These are phyloP conservation scores for Tinospora cordifolia DNA, from an alignment of 164 flowering plant genomes.

Conservation along the genomic window DNA sequence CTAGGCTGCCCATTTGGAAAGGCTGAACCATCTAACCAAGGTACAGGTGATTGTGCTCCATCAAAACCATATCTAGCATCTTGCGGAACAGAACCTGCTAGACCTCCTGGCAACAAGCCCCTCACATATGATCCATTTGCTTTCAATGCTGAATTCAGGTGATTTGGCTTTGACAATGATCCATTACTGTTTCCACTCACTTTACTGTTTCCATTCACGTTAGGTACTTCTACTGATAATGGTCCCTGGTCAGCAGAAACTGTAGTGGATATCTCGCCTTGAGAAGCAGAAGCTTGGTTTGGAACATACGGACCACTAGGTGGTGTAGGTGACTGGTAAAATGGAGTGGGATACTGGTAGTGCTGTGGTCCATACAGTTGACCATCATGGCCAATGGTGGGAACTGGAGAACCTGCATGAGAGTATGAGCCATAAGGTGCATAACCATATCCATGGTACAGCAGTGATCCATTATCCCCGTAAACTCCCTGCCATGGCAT, in stretches of 20 bases:
- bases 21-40: no score
- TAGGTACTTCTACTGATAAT: slow-evolving; percentile 38
- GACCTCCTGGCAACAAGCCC: slow-evolving; percentile 36
- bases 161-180: slow-evolving; percentile 29
- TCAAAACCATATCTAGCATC: no score
- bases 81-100: slow-evolving; percentile 42
- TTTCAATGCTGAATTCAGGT: slow-evolving; percentile 29
- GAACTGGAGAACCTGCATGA: slow-evolving; percentile 60
- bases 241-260: slow-evolving; percentile 44
- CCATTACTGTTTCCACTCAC: slow-evolving; percentile 34
- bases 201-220: slow-evolving; percentile 30
- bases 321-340: slow-evolving; percentile 46
- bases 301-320: slow-evolving; percentile 33
- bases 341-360: slow-evolving; percentile 62
- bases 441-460: slow-evolving; percentile 66
- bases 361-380: slow-evolving; percentile 73
- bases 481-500: slow-evolving; percentile 22
- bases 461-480: slow-evolving; percentile 55
- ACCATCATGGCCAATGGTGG: slow-evolving; percentile 69
- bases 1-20: no score
- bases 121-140: slow-evolving; percentile 42
- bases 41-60: no score
- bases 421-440: slow-evolving; percentile 65
- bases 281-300: slow-evolving; percentile 23
- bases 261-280: slow-evolving; percentile 39